Evolutionary conservation across 345 rosid species (phyloP), one percentile per base, ranked within the genome.

Genomic region (Punica granatum): DNA sequence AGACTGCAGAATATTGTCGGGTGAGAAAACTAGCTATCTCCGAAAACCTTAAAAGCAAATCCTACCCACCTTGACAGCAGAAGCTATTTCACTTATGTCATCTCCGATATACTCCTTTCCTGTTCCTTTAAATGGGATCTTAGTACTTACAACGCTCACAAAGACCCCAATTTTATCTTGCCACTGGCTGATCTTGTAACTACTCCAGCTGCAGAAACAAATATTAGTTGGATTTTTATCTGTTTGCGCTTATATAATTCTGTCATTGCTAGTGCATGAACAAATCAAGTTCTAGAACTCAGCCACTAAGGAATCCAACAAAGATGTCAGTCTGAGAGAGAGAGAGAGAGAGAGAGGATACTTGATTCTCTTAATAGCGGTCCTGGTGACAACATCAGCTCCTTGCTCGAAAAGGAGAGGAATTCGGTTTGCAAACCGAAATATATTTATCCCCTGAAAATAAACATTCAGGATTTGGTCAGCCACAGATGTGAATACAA

Each of bases 351-450:
- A 61, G 68, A 37, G 18, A 34, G 48, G 35, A 80, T 80, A 93
- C 98, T 79, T 86, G 81, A 93, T 93, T 88, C 98, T 87, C 80
- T 89, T 93, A 28, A 84, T 77, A 49, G 96, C 92, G 54, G 96
- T 90, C 76, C 97, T 81, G 46, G 98, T 93, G 69, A 90, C 98
- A 74, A 93, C 98, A 76, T 93, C 98, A 72, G 86, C 98, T 65
- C 97, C 98, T 87, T 93, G 98, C 82, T 93, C 98, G 74, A 93
- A 93, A 33, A 93, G 94, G 71, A 93, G 98, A 1, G 96, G 97
- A 65, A 90, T 93, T 61, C 98, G 89, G 65, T 93, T 90, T 69
- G 97, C 98, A 82, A 90, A 90, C 35, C 98, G 88, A 68, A 93
- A 90, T 62, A 93, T 84, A 78, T 93, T 93, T 73, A 93, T 68